phyloP scores from a whole-genome alignment of 2,329 filamentous ascomycete genomes.

The Aspergillus calidoustus region DNA sequence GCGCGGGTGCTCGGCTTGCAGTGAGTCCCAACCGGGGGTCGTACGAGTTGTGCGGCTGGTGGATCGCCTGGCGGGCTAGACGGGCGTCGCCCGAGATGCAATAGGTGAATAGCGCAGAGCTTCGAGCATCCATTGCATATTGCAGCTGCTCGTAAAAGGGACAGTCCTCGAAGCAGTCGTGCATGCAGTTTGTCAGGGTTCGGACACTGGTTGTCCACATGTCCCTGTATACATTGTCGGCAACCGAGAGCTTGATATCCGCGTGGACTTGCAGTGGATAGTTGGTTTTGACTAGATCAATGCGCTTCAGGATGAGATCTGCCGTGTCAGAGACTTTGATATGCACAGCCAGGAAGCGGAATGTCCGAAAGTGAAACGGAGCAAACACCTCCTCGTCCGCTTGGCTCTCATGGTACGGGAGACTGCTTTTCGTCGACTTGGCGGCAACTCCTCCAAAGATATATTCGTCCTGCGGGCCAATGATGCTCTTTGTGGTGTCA shows the following conservation, averaged over 20 bases:
- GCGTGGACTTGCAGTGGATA: not conserved
- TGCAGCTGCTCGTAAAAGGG: constrained; percentile 15
- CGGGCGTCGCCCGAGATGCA: constrained; percentile 7
- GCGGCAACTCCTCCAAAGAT: not conserved
- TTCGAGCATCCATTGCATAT: constrained; percentile 3
- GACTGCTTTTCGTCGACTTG: not conserved
- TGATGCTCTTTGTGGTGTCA: not conserved
- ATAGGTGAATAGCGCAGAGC: constrained; percentile 6
- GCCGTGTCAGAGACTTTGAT: not conserved
- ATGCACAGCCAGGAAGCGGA: not conserved
- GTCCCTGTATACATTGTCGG: too few species aligned
- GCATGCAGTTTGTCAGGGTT: constrained; percentile 6
- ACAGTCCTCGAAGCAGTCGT: constrained; percentile 15
- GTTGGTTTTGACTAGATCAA: not conserved
- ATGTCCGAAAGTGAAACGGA: not conserved
- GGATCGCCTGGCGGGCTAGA: constrained; percentile 6
- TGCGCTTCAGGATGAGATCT: not conserved
- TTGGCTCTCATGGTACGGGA: not conserved
- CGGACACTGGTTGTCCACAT: not conserved
- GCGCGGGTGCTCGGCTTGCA: not conserved
- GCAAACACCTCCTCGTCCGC: not conserved
- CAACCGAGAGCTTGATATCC: too few species aligned
- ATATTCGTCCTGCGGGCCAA: not conserved
- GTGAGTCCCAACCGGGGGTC: not conserved
- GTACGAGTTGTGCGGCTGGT: constrained; percentile 1